Evolutionary conservation across 495 filamentous ascomycete genomes (phyloP).

Genomic region (Clohesyomyces aquaticus): DNA sequence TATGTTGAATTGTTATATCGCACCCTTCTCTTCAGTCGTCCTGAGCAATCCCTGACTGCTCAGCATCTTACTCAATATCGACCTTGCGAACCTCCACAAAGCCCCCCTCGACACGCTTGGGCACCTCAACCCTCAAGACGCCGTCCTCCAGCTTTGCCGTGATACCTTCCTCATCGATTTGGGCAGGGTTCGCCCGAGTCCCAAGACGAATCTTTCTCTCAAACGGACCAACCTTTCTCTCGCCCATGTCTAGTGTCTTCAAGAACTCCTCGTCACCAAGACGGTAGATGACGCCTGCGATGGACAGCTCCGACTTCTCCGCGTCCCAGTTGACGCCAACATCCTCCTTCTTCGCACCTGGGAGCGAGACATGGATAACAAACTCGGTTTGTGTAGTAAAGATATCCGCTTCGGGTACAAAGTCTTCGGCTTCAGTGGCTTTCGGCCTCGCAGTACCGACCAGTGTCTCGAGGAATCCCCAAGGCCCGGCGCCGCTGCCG

Average conservation of each 20-base stretch:
- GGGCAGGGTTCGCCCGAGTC: conserved; percentile 58
- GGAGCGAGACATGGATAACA: conserved; percentile 71
- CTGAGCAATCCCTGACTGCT: too few relatives aligned
- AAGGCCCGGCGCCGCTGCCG: conserved; percentile 30
- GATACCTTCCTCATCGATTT: conserved; percentile 67
- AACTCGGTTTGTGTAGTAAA: conserved; percentile 68
- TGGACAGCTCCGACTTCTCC: conserved; percentile 63
- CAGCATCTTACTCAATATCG: conserved; percentile 60
- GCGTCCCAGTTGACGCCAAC: conserved; percentile 75
- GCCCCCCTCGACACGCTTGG: conserved; percentile 62
- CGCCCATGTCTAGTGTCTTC: conserved; percentile 64
- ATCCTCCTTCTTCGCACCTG: conserved; percentile 78
- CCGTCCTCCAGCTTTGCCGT: conserved; percentile 72
- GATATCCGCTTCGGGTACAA: conserved; percentile 69
- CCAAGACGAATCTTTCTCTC: conserved; percentile 68
- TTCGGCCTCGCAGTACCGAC: conserved; percentile 35
- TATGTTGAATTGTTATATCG: too few relatives aligned
- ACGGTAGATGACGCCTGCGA: conserved; percentile 72
- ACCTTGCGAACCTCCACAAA: conserved; percentile 65
- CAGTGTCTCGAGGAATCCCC: conserved; percentile 32
- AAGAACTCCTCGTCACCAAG: conserved; percentile 73
- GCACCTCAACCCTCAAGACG: conserved; percentile 62
- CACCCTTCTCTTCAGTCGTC: too few relatives aligned
- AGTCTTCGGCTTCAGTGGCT: conserved; percentile 50
- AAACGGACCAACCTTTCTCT: conserved; percentile 72